Evolutionary conservation across 2,329 filamentous ascomycete genomes (phyloP).

Genomic region (Fusarium equiseti): DNA sequence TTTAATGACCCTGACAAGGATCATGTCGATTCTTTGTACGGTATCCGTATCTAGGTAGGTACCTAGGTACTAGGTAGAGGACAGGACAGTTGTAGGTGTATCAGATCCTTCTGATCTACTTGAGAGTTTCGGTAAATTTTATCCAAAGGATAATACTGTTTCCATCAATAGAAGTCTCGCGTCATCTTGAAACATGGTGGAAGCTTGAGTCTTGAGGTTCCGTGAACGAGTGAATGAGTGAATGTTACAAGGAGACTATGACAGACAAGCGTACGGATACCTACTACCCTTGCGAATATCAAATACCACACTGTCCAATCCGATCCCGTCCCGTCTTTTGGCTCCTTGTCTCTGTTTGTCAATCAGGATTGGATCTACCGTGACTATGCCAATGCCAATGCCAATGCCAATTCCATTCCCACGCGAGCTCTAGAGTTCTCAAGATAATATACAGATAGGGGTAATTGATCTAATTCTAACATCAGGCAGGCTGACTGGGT

Average conservation of each 20-base stretch:
- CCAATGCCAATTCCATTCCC: constrained; percentile 17
- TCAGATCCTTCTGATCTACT: not conserved
- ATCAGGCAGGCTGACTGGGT: not conserved
- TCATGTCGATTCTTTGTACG: constrained; percentile 23
- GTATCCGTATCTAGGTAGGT: not conserved
- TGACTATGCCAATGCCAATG: constrained; percentile 13
- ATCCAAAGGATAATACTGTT: not conserved
- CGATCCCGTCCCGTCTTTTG: constrained; percentile 23
- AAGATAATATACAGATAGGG: constrained; percentile 19
- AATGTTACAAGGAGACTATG: constrained; percentile 13
- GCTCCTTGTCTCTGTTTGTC: not conserved
- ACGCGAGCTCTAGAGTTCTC: constrained; percentile 18
- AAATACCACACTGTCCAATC: constrained; percentile 4
- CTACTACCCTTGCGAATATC: constrained; percentile 4
- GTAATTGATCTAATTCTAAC: constrained; percentile 1
- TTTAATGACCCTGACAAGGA: constrained; percentile 52
- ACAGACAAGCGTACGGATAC: constrained; percentile 7
- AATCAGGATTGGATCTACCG: constrained; percentile 35
- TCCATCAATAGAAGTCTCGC: constrained; percentile 17
- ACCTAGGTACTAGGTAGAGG: not conserved
- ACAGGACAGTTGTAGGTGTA: not conserved
- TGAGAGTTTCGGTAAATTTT: not conserved
- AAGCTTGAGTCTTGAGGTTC: not conserved
- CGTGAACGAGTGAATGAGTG: not conserved
- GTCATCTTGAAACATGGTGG: not conserved